phyloP scores from a whole-genome alignment of 306 rosid species.

The Argentina anserina region DNA sequence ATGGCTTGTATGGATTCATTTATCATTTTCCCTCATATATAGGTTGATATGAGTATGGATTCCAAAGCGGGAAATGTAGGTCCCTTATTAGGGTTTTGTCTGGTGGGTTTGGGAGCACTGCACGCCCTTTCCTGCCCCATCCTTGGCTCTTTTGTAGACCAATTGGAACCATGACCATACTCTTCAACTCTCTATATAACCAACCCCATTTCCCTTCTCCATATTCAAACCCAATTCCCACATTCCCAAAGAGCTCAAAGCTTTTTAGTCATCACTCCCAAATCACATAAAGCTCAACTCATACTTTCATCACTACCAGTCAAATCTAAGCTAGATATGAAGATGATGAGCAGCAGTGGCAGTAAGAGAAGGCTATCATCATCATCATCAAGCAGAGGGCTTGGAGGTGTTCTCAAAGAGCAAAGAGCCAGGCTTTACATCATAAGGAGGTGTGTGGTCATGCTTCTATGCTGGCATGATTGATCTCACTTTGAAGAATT shows the following conservation, averaged over 20 bases:
- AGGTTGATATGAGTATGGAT: constrained; percentile 41
- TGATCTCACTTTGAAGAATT: not conserved
- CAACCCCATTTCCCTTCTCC: constrained; percentile 18
- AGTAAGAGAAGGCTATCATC: constrained; percentile 68
- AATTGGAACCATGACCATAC: constrained; percentile 40
- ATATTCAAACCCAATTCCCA: constrained; percentile 22
- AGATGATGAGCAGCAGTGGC: constrained; percentile 50
- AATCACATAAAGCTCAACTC: constrained; percentile 5
- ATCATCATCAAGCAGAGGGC: constrained; percentile 50
- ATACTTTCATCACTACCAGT: not conserved
- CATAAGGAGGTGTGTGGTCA: constrained; percentile 91
- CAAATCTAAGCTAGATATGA: constrained; percentile 35
- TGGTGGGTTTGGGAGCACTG: constrained; percentile 63
- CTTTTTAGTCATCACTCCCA: not conserved
- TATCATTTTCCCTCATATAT: constrained; percentile 12
- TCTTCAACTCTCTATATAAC: constrained; percentile 36
- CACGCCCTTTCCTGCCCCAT: constrained; percentile 84
- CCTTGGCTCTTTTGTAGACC: constrained; percentile 53
- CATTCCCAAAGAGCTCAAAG: not conserved
- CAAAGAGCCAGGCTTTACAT: constrained; percentile 86
- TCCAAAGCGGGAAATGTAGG: constrained; percentile 55
- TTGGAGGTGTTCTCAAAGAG: constrained; percentile 80
- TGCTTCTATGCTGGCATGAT: constrained; percentile 99
- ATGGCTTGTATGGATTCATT: constrained; percentile 18
- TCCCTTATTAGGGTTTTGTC: constrained; percentile 45